A percentile compares a stretch with the other conserved stretches of the same genome.
These are phyloP conservation scores for Pugionium dolabratum DNA, from an alignment of 345 rosid species.

Conservation along the genomic window DNA sequence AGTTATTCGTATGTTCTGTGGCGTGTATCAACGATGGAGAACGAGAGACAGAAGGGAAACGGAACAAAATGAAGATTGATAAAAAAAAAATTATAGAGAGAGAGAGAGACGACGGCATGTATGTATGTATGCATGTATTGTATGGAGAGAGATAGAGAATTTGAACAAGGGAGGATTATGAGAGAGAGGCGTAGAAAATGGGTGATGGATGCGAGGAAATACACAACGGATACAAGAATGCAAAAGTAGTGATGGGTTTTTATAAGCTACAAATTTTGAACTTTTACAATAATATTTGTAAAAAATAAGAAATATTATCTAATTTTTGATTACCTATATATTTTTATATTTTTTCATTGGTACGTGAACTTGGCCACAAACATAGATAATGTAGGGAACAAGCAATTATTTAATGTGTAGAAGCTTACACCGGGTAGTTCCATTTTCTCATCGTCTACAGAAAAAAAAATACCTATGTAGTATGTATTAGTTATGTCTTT, in stretches of 20 bases:
- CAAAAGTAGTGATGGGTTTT: constrained; percentile 25
- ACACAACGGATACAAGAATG: constrained; percentile 31
- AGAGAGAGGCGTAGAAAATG: constrained; percentile 6
- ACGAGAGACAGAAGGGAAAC: background rate
- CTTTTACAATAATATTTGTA: background rate
- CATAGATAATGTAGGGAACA: constrained; percentile 26
- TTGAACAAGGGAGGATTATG: background rate
- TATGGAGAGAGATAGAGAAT: constrained; percentile 17
- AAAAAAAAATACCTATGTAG: too few relatives aligned
- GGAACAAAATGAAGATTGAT: constrained; percentile 2
- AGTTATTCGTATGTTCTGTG: background rate
- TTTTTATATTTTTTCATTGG: constrained; percentile 29
- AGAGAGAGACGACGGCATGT: background rate
- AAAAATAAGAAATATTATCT: background rate
- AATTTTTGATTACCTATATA: background rate
- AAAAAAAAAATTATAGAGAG: background rate
- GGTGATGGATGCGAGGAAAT: constrained; percentile 17
- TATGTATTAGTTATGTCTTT: background rate
- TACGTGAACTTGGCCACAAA: constrained; percentile 27
- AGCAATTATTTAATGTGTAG: constrained; percentile 26
- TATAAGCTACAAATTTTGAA: constrained; percentile 33
- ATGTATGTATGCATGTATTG: constrained; percentile 10
- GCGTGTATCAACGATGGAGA: too few relatives aligned
- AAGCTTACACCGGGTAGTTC: constrained; percentile 22
- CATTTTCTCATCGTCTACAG: background rate